Conservation (phyloP, 805 yeast species). For the Candida silvicultrix region DNA sequence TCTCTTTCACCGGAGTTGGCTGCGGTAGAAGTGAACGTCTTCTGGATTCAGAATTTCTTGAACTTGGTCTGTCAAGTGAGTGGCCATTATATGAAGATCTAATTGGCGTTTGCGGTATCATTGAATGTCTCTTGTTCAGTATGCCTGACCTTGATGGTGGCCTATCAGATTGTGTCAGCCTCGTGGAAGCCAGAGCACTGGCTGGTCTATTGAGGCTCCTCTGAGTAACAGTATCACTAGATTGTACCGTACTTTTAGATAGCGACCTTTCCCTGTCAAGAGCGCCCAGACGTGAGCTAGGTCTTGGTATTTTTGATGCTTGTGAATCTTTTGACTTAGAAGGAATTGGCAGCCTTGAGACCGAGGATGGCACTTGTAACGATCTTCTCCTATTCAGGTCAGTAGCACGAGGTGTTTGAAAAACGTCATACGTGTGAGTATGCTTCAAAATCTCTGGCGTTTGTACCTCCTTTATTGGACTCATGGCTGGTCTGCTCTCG, state of each 20-base stretch:
- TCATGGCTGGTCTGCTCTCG: background rate
- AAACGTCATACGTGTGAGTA: background rate
- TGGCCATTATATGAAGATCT: background rate
- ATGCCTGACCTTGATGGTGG: conserved; percentile 7
- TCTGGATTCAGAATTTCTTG: background rate
- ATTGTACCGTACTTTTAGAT: conserved; percentile 3
- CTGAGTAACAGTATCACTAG: conserved; percentile 1
- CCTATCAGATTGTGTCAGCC: conserved; percentile 7
- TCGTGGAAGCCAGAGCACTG: conserved; percentile 13
- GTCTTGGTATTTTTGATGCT: conserved; percentile 16
- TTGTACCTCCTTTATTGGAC: background rate
- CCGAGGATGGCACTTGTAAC: conserved; percentile 2
- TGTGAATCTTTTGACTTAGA: background rate
- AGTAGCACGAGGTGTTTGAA: conserved; percentile 14
- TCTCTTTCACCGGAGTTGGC: conserved; percentile 21
- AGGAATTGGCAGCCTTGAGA: conserved; percentile 10
- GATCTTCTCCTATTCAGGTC: conserved; percentile 4
- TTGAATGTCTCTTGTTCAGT: conserved; percentile 13
- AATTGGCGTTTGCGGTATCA: conserved; percentile 20
- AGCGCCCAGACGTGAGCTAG: conserved; percentile 8
- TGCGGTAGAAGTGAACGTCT: conserved; percentile 19
- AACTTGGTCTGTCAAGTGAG: background rate
- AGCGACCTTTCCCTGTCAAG: background rate
- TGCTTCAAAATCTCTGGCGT: background rate
- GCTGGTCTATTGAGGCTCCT: conserved; percentile 9